phyloP scores from a whole-genome alignment of 1,284 basidiomycete species.

The Retiboletus fuscus region DNA sequence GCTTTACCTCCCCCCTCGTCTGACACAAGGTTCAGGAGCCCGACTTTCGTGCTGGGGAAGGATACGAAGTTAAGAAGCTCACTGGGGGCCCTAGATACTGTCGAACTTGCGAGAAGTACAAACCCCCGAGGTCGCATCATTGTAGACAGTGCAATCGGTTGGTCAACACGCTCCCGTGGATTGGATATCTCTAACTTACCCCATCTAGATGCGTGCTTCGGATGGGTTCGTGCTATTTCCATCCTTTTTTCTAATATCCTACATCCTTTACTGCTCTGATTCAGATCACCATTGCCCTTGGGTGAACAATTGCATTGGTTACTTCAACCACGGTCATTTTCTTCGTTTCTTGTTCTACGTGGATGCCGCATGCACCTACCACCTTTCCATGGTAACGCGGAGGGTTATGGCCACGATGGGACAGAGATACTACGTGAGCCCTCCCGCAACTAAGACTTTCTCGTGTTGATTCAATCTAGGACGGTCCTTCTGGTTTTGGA shows the following conservation, averaged over 20 bases:
- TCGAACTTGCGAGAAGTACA: constrained; percentile 79
- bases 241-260: neutral
- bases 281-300: constrained; percentile 92
- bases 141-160: constrained; percentile 87
- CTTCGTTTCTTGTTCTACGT: constrained; percentile 93
- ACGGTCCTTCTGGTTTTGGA: constrained; percentile 75
- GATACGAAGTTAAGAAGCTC: constrained; percentile 88
- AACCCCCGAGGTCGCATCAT: constrained; percentile 87
- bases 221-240: constrained; percentile 68
- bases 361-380: constrained; percentile 88
- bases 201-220: constrained; percentile 76
- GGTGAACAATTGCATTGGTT: constrained; percentile 92
- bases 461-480: constrained; percentile 56
- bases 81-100: constrained; percentile 86
- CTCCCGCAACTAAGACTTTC: neutral
- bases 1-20: constrained; percentile 15
- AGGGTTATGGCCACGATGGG: constrained; percentile 68
- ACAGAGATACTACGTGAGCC: constrained; percentile 65
- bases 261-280: constrained; percentile 20
- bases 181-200: constrained; percentile 26
- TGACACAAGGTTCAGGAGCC: constrained; percentile 67
- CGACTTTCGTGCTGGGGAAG: constrained; percentile 72
- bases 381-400: constrained; percentile 80
- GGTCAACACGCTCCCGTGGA: constrained; percentile 35
- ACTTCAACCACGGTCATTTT: constrained; percentile 91